phyloP scores from a whole-genome alignment of 495 filamentous ascomycete species.

The Aspergillus nanangensis region DNA sequence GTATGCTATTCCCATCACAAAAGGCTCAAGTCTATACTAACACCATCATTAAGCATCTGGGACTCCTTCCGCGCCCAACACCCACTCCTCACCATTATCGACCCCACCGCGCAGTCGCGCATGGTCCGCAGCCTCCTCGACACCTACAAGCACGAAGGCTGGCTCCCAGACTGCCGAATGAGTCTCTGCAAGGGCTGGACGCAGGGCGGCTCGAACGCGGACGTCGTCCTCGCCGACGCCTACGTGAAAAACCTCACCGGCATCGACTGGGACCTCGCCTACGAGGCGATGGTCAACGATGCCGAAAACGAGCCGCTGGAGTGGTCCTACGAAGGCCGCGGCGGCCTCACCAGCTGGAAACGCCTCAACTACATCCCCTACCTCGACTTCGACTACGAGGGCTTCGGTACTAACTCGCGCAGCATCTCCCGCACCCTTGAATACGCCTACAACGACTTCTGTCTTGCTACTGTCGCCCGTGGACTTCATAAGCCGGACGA shows the following conservation, averaged over 20 bases:
- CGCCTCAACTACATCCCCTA: constrained; percentile 63
- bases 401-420: constrained; percentile 67
- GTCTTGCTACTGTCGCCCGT: constrained; percentile 50
- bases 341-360: constrained; percentile 70
- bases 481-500: not conserved
- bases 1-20: constrained; percentile 24
- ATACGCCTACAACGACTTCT: constrained; percentile 70
- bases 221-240: constrained; percentile 72
- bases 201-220: constrained; percentile 76
- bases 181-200: constrained; percentile 63
- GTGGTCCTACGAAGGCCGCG: constrained; percentile 70
- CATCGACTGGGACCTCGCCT: constrained; percentile 67
- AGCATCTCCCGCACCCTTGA: constrained; percentile 71
- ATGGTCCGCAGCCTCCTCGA: constrained; percentile 69
- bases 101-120: constrained; percentile 56
- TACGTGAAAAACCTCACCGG: constrained; percentile 66
- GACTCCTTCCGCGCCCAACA: constrained; percentile 63
- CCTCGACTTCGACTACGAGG: constrained; percentile 63
- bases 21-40: constrained; percentile 7
- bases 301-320: constrained; percentile 64
- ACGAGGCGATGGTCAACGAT: constrained; percentile 63
- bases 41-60: constrained; percentile 40
- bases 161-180: constrained; percentile 64
- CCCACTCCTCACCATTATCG: constrained; percentile 62
- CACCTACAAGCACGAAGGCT: constrained; percentile 66